These are phyloP conservation scores for Fusarium stilboides DNA, from an alignment of 2,329 filamentous ascomycete species.

Conservation along the genomic window DNA sequence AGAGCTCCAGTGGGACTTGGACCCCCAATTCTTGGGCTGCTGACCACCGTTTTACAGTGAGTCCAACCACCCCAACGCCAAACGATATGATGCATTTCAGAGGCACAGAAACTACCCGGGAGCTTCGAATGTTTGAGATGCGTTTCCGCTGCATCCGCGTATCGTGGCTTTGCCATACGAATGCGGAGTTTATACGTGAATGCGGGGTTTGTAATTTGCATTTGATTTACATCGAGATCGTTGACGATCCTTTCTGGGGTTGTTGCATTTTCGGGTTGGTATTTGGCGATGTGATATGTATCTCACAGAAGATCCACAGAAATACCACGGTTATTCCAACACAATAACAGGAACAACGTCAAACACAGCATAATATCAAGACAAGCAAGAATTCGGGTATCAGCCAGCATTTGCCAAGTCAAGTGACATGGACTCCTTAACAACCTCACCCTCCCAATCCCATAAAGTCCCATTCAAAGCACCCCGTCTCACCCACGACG, in stretches of 20 bases:
- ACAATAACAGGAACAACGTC: background rate
- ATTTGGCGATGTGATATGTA: no score
- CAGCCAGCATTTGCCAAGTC: background rate
- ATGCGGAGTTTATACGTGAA: constrained; percentile 2
- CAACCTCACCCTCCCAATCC: constrained; percentile 52
- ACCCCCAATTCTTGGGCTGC: constrained; percentile 17
- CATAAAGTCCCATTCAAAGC: constrained; percentile 60
- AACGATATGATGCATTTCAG: no score
- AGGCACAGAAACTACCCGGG: constrained; percentile 20
- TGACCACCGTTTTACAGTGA: constrained; percentile 14
- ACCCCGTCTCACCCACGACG: constrained; percentile 58
- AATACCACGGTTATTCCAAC: no score
- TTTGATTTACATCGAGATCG: background rate
- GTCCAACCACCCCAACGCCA: no score
- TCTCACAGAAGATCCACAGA: no score
- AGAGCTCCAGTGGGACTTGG: constrained; percentile 3
- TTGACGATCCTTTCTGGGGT: no score
- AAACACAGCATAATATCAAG: background rate
- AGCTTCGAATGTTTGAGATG: constrained; percentile 13
- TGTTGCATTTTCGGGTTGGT: no score
- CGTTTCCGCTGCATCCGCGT: constrained; percentile 30
- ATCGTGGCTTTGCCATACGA: background rate
- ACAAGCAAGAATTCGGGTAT: background rate
- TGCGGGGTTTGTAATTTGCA: background rate
- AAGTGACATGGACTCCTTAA: constrained; percentile 14